Conservation (phyloP, 192 early-diverging fungal genomes). For the Backusella psychrophila region DNA sequence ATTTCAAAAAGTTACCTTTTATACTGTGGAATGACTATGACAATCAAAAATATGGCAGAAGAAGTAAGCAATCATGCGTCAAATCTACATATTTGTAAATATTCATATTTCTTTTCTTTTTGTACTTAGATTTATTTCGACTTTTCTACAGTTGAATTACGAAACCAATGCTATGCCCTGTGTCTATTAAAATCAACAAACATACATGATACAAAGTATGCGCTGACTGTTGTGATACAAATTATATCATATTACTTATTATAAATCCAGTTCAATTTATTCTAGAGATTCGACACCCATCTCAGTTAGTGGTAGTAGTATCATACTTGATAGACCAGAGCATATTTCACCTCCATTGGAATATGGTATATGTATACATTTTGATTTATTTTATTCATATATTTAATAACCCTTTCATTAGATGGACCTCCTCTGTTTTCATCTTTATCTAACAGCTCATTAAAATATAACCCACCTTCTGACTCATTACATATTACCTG, state of each 20-base stretch:
- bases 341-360: slow-evolving; percentile 13
- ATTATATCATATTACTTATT: not conserved
- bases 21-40: slow-evolving; percentile 43
- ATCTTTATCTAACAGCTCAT: slow-evolving; percentile 17
- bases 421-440: slow-evolving; percentile 22
- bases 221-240: not conserved
- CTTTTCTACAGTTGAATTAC: slow-evolving; percentile 41
- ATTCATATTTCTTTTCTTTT: not conserved
- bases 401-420: not conserved
- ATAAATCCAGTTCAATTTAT: not conserved
- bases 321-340: slow-evolving; percentile 6
- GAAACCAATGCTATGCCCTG: slow-evolving; percentile 40
- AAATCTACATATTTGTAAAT: not conserved
- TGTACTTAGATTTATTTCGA: slow-evolving; percentile 50
- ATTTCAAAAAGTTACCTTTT: slow-evolving; percentile 35
- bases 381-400: not conserved
- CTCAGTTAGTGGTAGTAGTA: not conserved
- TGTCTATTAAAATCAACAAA: slow-evolving; percentile 4
- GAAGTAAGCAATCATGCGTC: slow-evolving; percentile 26
- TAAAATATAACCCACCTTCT: not conserved
- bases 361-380: slow-evolving; percentile 1
- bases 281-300: not conserved
- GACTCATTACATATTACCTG: slow-evolving; percentile 59
- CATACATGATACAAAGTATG: not conserved
- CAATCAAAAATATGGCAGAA: slow-evolving; percentile 39